Evolutionary conservation across 2,329 filamentous ascomycete genomes (phyloP).

Genomic region (Trichophyton benhamiae): DNA sequence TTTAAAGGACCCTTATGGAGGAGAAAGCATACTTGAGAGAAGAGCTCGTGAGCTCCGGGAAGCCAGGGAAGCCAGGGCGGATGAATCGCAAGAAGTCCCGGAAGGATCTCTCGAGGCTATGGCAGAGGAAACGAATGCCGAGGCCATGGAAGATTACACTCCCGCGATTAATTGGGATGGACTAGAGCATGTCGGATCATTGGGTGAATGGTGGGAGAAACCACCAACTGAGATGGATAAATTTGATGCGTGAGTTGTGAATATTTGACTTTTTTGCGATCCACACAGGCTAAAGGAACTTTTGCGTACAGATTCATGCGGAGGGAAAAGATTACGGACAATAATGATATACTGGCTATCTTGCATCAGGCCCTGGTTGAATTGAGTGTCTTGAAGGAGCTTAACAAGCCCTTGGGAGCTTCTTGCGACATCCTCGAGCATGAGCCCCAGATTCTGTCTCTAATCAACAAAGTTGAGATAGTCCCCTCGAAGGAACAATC

Average conservation of each 20-base stretch:
- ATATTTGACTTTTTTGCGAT: neutral
- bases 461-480: slow-evolving; percentile 25
- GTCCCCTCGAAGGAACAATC: slow-evolving; percentile 13
- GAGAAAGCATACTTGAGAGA: slow-evolving; percentile 25
- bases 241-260: slow-evolving; percentile 31
- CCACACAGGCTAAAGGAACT: neutral
- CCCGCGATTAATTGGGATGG: slow-evolving; percentile 41
- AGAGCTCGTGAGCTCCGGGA: slow-evolving; percentile 15
- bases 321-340: slow-evolving; percentile 24
- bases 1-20: slow-evolving; percentile 37
- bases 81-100: slow-evolving; percentile 10
- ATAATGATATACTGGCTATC: slow-evolving; percentile 28
- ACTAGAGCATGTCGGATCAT: slow-evolving; percentile 43
- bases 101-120: slow-evolving; percentile 1
- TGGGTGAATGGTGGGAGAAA: slow-evolving; percentile 30
- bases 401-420: slow-evolving; percentile 27
- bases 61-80: neutral
- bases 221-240: slow-evolving; percentile 27
- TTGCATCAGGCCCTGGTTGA: slow-evolving; percentile 48
- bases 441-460: slow-evolving; percentile 20
- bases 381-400: slow-evolving; percentile 38
- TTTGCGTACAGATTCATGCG: slow-evolving; percentile 24
- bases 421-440: slow-evolving; percentile 25
- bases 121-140: neutral
- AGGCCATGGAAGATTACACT: slow-evolving; percentile 28